phyloP scores from a whole-genome alignment of 495 filamentous ascomycete species.

The Hyaloscypha variabilis region DNA sequence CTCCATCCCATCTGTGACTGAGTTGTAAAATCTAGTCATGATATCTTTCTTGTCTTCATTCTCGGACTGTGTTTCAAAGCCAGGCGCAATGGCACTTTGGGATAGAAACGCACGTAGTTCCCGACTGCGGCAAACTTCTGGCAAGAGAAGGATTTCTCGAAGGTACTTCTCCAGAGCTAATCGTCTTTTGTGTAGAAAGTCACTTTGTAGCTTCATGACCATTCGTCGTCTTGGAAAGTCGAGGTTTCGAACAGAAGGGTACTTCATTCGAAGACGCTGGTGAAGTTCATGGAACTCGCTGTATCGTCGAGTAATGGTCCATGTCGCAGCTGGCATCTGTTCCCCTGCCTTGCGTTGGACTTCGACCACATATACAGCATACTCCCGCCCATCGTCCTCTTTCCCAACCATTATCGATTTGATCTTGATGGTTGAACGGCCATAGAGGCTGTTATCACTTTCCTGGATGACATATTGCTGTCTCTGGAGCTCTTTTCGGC shows the following conservation, averaged over 20 bases:
- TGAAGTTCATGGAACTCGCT: constrained; percentile 97
- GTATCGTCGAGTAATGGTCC: constrained; percentile 81
- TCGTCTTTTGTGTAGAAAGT: constrained; percentile 89
- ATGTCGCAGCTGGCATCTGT: constrained; percentile 82
- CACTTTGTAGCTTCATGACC: constrained; percentile 94
- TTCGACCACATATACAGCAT: constrained; percentile 90
- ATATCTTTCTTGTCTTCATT: constrained; percentile 79
- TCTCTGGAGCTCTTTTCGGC: constrained; percentile 91
- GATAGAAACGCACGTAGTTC: constrained; percentile 94
- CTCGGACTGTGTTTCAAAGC: constrained; percentile 43
- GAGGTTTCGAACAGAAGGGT: constrained; percentile 82
- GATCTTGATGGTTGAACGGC: constrained; percentile 85
- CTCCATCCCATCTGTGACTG: constrained; percentile 96
- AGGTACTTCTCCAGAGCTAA: constrained; percentile 84
- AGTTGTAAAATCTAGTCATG: constrained; percentile 92
- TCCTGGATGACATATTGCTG: constrained; percentile 98
- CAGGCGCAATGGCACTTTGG: constrained; percentile 74
- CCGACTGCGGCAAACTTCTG: constrained; percentile 91
- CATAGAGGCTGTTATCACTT: constrained; percentile 96
- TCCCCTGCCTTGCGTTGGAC: constrained; percentile 88
- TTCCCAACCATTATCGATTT: constrained; percentile 89
- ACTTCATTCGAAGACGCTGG: constrained; percentile 80
- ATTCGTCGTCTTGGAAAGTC: constrained; percentile 91
- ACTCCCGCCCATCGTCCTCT: constrained; percentile 92
- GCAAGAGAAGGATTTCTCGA: constrained; percentile 77